A percentile compares a stretch with the other conserved stretches of the same genome.
Evolutionary conservation across 208 protist genomes (phyloP).

Genomic region (Wallacemonas collosoma): DNA sequence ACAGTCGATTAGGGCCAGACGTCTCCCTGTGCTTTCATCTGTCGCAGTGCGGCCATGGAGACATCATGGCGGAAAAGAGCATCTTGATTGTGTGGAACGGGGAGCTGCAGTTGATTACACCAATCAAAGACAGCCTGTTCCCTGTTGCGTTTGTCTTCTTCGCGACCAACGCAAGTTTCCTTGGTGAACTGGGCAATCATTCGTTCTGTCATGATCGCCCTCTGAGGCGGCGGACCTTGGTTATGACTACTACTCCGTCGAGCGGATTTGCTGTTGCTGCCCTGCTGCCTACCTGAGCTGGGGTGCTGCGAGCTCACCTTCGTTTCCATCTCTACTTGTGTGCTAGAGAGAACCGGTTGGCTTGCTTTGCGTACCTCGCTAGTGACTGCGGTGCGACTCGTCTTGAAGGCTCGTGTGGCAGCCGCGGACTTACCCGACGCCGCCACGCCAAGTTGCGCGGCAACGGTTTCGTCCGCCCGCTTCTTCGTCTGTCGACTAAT

Average conservation of each 20-base stretch:
- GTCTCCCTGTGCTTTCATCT: conserved; percentile 2
- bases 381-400: not conserved
- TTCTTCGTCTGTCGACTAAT: not conserved
- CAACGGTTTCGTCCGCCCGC: not conserved
- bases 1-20: no score
- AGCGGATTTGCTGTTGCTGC: not conserved
- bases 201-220: conserved; percentile 13
- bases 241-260: not conserved
- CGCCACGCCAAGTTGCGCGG: not conserved
- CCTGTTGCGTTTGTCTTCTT: conserved; percentile 12
- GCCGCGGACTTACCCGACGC: not conserved
- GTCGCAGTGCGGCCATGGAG: conserved; percentile 29
- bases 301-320: conserved; percentile 4
- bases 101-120: conserved; percentile 14
- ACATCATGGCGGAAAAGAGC: conserved; percentile 25
- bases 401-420: not conserved
- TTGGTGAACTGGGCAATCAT: conserved; percentile 14
- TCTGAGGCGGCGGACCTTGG: not conserved
- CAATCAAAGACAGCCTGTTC: conserved; percentile 9
- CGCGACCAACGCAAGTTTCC: not conserved
- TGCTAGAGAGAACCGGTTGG: conserved; percentile 1
- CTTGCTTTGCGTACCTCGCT: not conserved
- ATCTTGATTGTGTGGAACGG: conserved; percentile 16
- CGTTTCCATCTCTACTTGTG: conserved; percentile 10
- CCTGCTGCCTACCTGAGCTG: not conserved